Evolutionary conservation across 352 stramenopile genomes (phyloP).

Genomic region (Halophytophthora polymorphica): DNA sequence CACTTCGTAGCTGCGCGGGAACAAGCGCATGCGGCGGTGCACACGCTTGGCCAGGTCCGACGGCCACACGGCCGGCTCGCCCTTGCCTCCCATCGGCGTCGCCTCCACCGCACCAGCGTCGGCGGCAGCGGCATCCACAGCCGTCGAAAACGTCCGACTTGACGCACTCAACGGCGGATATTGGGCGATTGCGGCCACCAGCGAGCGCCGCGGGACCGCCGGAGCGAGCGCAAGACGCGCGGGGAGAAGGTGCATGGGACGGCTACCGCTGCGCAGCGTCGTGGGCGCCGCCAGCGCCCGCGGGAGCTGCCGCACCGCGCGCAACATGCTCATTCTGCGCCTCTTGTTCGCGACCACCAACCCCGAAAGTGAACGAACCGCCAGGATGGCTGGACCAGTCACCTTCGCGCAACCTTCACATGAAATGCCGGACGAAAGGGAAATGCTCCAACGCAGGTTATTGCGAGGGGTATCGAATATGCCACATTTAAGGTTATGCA

Average conservation of each 20-base stretch:
- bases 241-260: neutral
- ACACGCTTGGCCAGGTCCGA: conserved; percentile 35
- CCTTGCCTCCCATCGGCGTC: conserved; percentile 1
- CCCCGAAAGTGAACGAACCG: too few relatives aligned
- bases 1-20: conserved; percentile 70
- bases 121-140: neutral
- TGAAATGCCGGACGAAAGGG: too few relatives aligned
- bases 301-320: neutral
- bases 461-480: too few relatives aligned
- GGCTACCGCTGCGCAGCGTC: neutral
- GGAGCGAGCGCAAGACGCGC: neutral
- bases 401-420: too few relatives aligned
- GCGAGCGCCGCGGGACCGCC: neutral
- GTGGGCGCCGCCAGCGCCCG: neutral
- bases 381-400: too few relatives aligned
- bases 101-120: neutral
- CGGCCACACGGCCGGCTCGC: conserved; percentile 21
- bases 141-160: neutral
- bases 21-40: conserved; percentile 44
- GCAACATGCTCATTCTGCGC: neutral
- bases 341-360: neutral
- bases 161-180: neutral
- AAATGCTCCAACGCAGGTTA: too few relatives aligned
- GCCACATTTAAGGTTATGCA: too few relatives aligned
- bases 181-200: neutral